Evolutionary conservation across 768 basidiomycete genomes (phyloP).

Genomic region (Mycena filopes): DNA sequence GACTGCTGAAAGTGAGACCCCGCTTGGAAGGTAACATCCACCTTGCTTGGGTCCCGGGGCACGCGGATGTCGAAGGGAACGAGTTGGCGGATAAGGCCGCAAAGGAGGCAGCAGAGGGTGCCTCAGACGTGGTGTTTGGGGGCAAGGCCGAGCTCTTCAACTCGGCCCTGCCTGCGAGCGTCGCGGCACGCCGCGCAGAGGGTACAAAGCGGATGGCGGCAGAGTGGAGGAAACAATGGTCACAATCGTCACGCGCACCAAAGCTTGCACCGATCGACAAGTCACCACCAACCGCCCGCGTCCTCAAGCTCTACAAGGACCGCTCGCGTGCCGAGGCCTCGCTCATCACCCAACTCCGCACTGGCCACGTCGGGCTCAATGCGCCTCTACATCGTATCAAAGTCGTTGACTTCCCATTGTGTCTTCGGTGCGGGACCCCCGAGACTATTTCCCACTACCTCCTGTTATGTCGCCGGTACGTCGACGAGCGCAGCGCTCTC

Average conservation of each 20-base stretch:
- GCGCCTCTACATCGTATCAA: constrained; percentile 31
- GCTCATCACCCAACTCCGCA: constrained; percentile 30
- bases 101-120: constrained; percentile 29
- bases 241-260: not conserved
- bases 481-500: constrained; percentile 5
- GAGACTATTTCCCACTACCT: constrained; percentile 34
- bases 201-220: not conserved
- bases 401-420: constrained; percentile 21
- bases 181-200: constrained; percentile 6
- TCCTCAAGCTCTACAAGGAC: constrained; percentile 14
- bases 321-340: constrained; percentile 16
- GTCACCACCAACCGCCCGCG: not conserved
- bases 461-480: constrained; percentile 20
- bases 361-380: constrained; percentile 35
- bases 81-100: no score
- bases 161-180: constrained; percentile 8
- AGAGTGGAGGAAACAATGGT: not conserved
- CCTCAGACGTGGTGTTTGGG: not conserved
- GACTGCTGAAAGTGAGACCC: no score
- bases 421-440: constrained; percentile 8
- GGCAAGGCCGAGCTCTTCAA: not conserved
- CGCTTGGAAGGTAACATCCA: no score
- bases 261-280: constrained; percentile 8
- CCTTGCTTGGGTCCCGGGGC: no score
- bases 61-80: no score